Evolutionary conservation across 495 filamentous ascomycete genomes (phyloP).

Genomic region (Neurospora cerealis): DNA sequence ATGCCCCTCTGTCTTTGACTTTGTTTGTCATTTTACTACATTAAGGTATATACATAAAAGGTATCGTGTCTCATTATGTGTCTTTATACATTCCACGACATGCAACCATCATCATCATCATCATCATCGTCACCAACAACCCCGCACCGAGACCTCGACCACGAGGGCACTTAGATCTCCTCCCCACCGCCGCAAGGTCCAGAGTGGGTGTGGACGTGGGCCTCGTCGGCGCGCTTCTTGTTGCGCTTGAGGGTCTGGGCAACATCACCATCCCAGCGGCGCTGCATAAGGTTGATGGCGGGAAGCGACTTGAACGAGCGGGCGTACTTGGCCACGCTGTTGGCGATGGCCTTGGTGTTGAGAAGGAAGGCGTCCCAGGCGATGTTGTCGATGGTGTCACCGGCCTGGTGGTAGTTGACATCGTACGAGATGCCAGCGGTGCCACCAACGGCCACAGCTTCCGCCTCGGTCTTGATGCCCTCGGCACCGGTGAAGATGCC

Average conservation of each 20-base stretch:
- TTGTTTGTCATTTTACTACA: background rate
- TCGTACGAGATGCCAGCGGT: slow-evolving; percentile 49
- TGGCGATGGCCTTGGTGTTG: slow-evolving; percentile 52
- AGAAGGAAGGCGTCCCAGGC: slow-evolving; percentile 48
- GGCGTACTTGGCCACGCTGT: slow-evolving; percentile 53
- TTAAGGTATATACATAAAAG: background rate
- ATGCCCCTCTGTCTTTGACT: background rate
- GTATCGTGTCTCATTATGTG: background rate
- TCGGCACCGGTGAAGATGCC: slow-evolving; percentile 66
- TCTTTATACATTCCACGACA: background rate
- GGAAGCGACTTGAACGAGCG: slow-evolving; percentile 32
- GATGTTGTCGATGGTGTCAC: slow-evolving; percentile 52
- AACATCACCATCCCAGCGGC: slow-evolving; percentile 10
- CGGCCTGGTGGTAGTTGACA: slow-evolving; percentile 50
- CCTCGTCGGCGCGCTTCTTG: background rate
- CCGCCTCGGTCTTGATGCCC: slow-evolving; percentile 48
- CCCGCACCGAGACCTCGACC: background rate
- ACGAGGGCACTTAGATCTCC: background rate
- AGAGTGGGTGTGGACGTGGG: background rate
- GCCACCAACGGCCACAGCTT: slow-evolving; percentile 51
- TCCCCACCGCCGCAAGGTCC: slow-evolving; percentile 12
- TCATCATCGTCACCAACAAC: background rate
- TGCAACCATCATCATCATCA: background rate
- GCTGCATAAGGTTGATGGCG: background rate
- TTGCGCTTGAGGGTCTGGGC: slow-evolving; percentile 6